Conservation (phyloP, 1,284 basidiomycete genomes). For the Malassezia psittaci region DNA sequence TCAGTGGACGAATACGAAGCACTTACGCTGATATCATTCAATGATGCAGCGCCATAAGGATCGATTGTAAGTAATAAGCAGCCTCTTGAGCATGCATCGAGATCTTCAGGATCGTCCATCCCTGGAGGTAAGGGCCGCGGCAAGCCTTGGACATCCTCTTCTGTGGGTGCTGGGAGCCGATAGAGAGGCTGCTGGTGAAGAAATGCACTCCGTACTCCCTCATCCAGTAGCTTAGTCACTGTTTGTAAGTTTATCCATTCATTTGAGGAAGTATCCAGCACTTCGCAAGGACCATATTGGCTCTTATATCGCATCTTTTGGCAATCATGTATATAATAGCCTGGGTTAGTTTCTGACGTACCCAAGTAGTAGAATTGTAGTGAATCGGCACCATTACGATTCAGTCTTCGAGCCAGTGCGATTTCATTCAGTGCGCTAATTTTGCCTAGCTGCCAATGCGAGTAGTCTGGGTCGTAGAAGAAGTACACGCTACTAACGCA, state of each 20-base stretch:
- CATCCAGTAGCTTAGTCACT: not conserved
- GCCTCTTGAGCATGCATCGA: constrained; percentile 51
- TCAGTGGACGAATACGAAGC: too few relatives aligned
- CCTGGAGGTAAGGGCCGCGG: constrained; percentile 2
- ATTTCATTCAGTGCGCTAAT: constrained; percentile 35
- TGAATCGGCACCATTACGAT: constrained; percentile 12
- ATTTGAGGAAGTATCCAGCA: constrained; percentile 68
- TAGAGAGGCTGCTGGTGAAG: not conserved
- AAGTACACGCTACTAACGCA: constrained; percentile 95
- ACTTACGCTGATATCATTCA: too few relatives aligned
- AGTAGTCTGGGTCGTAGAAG: constrained; percentile 73
- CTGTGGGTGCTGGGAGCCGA: not conserved
- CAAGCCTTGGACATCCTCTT: not conserved
- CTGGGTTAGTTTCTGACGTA: constrained; percentile 3
- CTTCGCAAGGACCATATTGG: constrained; percentile 74
- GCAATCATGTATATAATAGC: constrained; percentile 52
- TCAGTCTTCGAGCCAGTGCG: constrained; percentile 25
- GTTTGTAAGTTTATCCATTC: constrained; percentile 10
- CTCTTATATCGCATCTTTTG: constrained; percentile 95
- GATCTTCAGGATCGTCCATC: constrained; percentile 50
- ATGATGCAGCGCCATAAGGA: too few relatives aligned
- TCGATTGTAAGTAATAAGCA: not conserved
- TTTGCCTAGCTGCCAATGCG: constrained; percentile 70
- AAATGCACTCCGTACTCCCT: not conserved
- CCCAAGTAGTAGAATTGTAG: constrained; percentile 25